Conservation (phyloP, 1,284 basidiomycete genomes). For the Ceratobasidium sp. region DNA sequence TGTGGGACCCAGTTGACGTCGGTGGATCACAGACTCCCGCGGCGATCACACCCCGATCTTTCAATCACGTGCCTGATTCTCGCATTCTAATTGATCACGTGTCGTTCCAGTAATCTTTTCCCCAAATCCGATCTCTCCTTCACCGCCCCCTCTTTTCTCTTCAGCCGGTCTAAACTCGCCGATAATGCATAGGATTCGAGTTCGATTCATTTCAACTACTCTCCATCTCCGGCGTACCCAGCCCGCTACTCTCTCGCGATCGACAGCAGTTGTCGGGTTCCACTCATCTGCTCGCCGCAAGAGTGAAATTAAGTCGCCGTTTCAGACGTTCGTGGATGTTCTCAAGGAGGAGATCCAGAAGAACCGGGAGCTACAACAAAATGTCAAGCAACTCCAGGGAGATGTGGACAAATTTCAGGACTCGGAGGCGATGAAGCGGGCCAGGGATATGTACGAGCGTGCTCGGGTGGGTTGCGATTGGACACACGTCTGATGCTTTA, state of each 20-base stretch:
- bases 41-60: slow-evolving; percentile 27
- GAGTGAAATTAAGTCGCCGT: slow-evolving; percentile 85
- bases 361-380: slow-evolving; percentile 93
- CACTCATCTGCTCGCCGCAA: slow-evolving; percentile 69
- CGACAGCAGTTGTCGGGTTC: slow-evolving; percentile 52
- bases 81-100: slow-evolving; percentile 11
- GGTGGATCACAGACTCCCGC: slow-evolving; percentile 4
- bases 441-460: slow-evolving; percentile 89
- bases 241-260: slow-evolving; percentile 13
- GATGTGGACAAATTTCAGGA: slow-evolving; percentile 98
- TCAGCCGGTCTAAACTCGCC: not conserved
- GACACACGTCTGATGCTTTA: slow-evolving; percentile 35
- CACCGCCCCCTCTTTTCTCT: not conserved
- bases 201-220: not conserved
- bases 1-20: not conserved
- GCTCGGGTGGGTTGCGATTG: slow-evolving; percentile 72
- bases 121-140: slow-evolving; percentile 14
- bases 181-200: slow-evolving; percentile 25
- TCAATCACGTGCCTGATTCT: slow-evolving; percentile 24
- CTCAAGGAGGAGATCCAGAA: slow-evolving; percentile 91
- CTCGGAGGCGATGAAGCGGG: slow-evolving; percentile 93
- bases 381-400: slow-evolving; percentile 95
- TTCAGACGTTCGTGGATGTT: slow-evolving; percentile 95
- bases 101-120: slow-evolving; percentile 31
- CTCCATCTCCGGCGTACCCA: not conserved